These are phyloP conservation scores for Xylaria sp. DNA, from an alignment of 2,329 filamentous ascomycete species.

Conservation along the genomic window DNA sequence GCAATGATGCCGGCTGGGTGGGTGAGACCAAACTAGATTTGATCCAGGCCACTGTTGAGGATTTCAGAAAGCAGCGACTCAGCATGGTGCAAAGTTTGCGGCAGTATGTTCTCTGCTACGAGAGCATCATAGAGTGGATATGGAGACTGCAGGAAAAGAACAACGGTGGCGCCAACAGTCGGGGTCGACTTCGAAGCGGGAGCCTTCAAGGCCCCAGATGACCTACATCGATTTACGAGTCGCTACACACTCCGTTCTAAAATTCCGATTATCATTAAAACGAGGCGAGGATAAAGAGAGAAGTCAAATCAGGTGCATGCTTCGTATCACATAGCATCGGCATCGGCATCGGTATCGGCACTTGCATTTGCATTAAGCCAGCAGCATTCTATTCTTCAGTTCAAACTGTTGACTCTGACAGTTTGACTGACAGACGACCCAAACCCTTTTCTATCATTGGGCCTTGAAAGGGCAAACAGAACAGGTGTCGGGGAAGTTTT, in stretches of 20 bases:
- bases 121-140: slow-evolving; percentile 92
- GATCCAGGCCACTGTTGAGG: slow-evolving; percentile 87
- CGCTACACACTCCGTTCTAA: neutral
- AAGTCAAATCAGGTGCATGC: neutral
- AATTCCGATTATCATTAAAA: neutral
- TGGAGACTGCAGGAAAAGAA: slow-evolving; percentile 58
- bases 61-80: slow-evolving; percentile 86
- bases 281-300: neutral
- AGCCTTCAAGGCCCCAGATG: slow-evolving; percentile 47
- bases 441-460: neutral
- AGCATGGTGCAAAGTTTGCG: slow-evolving; percentile 97
- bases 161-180: slow-evolving; percentile 34
- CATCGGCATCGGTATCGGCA: slow-evolving; percentile 18
- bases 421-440: neutral
- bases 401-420: neutral
- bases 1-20: slow-evolving; percentile 72
- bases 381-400: slow-evolving; percentile 1
- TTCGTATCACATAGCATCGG: slow-evolving; percentile 13
- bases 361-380: slow-evolving; percentile 27
- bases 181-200: slow-evolving; percentile 50
- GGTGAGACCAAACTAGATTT: slow-evolving; percentile 77
- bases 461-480: neutral
- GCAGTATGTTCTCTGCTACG: slow-evolving; percentile 96
- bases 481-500: slow-evolving; percentile 20
- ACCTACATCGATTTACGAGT: slow-evolving; percentile 16